phyloP scores from a whole-genome alignment of 1,139 yeast species.

The Hanseniaspora sp. region DNA sequence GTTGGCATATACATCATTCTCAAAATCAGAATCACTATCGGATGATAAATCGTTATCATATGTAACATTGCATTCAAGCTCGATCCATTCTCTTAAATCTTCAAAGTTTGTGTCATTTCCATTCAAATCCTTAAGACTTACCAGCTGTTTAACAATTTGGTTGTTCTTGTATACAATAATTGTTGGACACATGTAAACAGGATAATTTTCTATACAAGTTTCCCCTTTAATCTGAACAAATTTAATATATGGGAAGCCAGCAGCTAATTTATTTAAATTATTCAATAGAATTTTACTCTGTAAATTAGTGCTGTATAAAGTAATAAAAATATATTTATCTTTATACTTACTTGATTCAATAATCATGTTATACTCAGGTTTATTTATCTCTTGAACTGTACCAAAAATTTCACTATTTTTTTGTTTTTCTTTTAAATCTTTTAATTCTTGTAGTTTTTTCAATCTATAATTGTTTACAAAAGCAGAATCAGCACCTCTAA shows the following conservation, averaged over 20 bases:
- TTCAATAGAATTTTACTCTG: constrained; percentile 64
- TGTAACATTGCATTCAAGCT: constrained; percentile 34
- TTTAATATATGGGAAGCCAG: constrained; percentile 65
- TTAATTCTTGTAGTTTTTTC: constrained; percentile 64
- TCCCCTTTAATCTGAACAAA: constrained; percentile 82
- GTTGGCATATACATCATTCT: constrained; percentile 9
- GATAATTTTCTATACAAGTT: constrained; percentile 85
- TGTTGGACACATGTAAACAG: constrained; percentile 84
- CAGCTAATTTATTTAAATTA: constrained; percentile 42
- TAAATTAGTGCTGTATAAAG: constrained; percentile 48
- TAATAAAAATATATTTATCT: constrained; percentile 51
- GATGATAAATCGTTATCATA: constrained; percentile 35
- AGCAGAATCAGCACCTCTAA: constrained; percentile 31
- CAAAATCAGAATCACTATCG: constrained; percentile 35
- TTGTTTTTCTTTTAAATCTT: constrained; percentile 46
- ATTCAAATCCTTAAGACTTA: constrained; percentile 71
- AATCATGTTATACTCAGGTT: constrained; percentile 80
- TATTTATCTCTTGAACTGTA: constrained; percentile 59
- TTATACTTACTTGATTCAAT: constrained; percentile 56
- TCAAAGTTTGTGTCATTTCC: constrained; percentile 61
- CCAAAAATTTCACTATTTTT: constrained; percentile 46
- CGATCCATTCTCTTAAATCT: constrained; percentile 59
- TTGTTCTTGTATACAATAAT: constrained; percentile 66
- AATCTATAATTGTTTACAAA: constrained; percentile 63
- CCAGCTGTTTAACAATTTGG: constrained; percentile 63